Evolutionary conservation across 192 early-diverging fungal species (phyloP).

Genomic region (Geranomyces michiganensis): DNA sequence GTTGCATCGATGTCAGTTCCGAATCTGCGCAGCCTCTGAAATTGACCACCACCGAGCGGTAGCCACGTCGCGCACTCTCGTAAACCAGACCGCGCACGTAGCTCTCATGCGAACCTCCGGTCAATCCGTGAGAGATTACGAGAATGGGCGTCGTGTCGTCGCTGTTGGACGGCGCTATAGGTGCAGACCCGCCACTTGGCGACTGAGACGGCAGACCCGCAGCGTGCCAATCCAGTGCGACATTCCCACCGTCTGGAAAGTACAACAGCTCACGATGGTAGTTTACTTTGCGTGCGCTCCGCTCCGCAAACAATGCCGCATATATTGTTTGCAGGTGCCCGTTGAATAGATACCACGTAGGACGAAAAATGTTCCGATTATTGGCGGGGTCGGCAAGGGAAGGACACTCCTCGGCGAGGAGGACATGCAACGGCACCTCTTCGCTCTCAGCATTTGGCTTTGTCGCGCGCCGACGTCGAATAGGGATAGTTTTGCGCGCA

Average conservation of each 20-base stretch:
- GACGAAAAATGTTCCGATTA: constrained; percentile 52
- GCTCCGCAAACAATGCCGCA: constrained; percentile 53
- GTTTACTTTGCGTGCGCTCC: constrained; percentile 44
- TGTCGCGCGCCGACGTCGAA: not conserved
- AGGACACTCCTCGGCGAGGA: constrained; percentile 12
- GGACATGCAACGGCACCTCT: constrained; percentile 11
- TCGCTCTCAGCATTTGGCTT: not conserved
- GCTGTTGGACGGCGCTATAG: not conserved
- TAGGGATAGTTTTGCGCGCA: not conserved
- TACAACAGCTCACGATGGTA: constrained; percentile 64
- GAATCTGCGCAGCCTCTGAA: constrained; percentile 87
- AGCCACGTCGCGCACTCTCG: constrained; percentile 41
- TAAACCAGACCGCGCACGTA: constrained; percentile 79
- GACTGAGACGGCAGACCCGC: constrained; percentile 32
- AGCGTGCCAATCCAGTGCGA: constrained; percentile 88
- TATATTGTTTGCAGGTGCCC: constrained; percentile 83
- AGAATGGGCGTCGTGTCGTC: constrained; percentile 68
- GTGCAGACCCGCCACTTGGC: constrained; percentile 41
- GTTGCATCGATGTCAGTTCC: constrained; percentile 71
- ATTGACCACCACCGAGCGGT: constrained; percentile 85
- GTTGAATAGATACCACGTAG: constrained; percentile 71
- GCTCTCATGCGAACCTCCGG: constrained; percentile 88
- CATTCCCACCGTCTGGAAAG: constrained; percentile 80
- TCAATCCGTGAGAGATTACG: constrained; percentile 86
- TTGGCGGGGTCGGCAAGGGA: constrained; percentile 12